phyloP scores from a whole-genome alignment of 2,329 filamentous ascomycete species.

The Periconia sp. region DNA sequence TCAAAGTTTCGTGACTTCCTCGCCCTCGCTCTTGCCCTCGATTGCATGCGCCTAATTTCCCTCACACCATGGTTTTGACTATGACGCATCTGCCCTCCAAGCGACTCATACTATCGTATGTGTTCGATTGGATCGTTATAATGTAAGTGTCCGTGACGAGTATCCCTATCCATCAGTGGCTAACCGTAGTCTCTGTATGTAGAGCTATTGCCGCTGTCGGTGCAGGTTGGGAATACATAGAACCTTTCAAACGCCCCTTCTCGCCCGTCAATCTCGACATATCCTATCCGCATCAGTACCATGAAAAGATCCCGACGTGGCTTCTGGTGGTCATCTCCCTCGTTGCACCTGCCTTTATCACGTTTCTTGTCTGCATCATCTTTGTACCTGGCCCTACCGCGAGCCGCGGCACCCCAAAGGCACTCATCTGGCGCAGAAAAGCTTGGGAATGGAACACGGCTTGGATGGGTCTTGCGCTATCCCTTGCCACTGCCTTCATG shows the following conservation, averaged over 20 bases:
- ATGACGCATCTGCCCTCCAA: slow-evolving; percentile 45
- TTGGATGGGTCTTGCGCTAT: slow-evolving; percentile 77
- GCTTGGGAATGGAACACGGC: slow-evolving; percentile 89
- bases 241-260: slow-evolving; percentile 71
- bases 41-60: slow-evolving; percentile 1
- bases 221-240: slow-evolving; percentile 59
- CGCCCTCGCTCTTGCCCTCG: slow-evolving; percentile 6
- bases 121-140: slow-evolving; percentile 73
- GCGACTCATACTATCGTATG: slow-evolving; percentile 65
- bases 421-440: slow-evolving; percentile 75
- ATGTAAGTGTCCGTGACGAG: slow-evolving; percentile 48
- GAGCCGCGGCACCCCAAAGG: slow-evolving; percentile 61
- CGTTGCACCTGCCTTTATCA: slow-evolving; percentile 65
- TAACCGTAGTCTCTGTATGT: slow-evolving; percentile 16
- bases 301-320: slow-evolving; percentile 72
- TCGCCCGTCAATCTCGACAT: slow-evolving; percentile 74
- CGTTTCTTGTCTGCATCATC: slow-evolving; percentile 67
- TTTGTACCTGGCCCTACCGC: slow-evolving; percentile 74
- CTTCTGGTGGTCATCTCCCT: slow-evolving; percentile 67
- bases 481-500: slow-evolving; percentile 72
- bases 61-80: slow-evolving; percentile 27
- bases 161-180: not conserved
- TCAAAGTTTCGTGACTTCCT: slow-evolving; percentile 1
- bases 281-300: slow-evolving; percentile 70
- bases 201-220: slow-evolving; percentile 62